Conservation (phyloP, 768 basidiomycete species). For the Kwoniella shandongensis region DNA sequence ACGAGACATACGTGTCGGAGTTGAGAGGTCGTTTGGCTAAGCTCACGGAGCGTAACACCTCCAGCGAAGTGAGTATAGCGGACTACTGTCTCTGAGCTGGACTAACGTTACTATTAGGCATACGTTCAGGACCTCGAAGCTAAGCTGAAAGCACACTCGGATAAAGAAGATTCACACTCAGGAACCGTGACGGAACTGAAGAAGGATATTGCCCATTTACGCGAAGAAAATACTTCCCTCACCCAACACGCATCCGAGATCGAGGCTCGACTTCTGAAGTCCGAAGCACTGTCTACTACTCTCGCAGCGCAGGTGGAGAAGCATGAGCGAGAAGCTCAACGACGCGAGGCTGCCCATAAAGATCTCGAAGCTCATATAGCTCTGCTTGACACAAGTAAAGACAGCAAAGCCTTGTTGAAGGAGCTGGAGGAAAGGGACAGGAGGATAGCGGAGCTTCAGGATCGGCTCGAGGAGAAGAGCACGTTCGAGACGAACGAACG, state of each 20-base stretch:
- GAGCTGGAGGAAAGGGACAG: slow-evolving; percentile 82
- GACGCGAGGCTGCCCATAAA: slow-evolving; percentile 70
- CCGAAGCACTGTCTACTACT: slow-evolving; percentile 56
- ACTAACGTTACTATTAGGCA: slow-evolving; percentile 60
- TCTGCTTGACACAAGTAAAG: slow-evolving; percentile 59
- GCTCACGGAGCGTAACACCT: slow-evolving; percentile 80
- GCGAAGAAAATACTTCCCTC: slow-evolving; percentile 71
- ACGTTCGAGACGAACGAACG: slow-evolving; percentile 62
- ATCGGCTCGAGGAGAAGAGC: slow-evolving; percentile 80
- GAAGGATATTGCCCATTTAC: slow-evolving; percentile 75
- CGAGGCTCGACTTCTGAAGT: slow-evolving; percentile 68
- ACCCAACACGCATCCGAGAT: slow-evolving; percentile 80
- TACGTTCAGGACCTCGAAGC: slow-evolving; percentile 92
- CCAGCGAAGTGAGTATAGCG: slow-evolving; percentile 82
- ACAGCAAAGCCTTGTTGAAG: slow-evolving; percentile 68
- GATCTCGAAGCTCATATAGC: slow-evolving; percentile 71
- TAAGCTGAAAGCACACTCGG: slow-evolving; percentile 81
- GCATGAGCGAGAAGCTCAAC: slow-evolving; percentile 73
- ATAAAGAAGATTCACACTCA: slow-evolving; percentile 70
- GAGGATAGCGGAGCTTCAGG: slow-evolving; percentile 72
- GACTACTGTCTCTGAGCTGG: slow-evolving; percentile 1
- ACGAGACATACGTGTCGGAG: slow-evolving; percentile 84
- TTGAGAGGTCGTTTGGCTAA: slow-evolving; percentile 75
- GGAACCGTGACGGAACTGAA: slow-evolving; percentile 79
- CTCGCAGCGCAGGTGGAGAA: slow-evolving; percentile 71